Percentiles rank a stretch among this genome's conserved stretches.
These are phyloP conservation scores for Candida dubliniensis DNA, from an alignment of 1,139 yeast genomes.

Conservation along the genomic window DNA sequence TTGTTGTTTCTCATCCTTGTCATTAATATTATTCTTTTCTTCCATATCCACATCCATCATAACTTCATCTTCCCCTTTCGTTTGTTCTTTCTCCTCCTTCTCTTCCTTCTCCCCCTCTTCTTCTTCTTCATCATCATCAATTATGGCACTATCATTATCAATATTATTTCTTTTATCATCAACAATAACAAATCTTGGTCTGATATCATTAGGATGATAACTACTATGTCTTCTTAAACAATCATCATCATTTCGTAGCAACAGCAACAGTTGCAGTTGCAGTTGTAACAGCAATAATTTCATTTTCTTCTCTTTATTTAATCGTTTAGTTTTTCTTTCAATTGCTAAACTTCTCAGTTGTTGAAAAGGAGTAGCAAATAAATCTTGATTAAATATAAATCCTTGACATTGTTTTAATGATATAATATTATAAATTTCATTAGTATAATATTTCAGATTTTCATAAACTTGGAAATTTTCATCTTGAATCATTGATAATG, in stretches of 20 bases:
- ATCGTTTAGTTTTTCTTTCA: conserved; percentile 32
- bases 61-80: conserved; percentile 25
- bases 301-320: background rate
- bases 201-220: conserved; percentile 23
- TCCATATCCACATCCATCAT: too few species aligned
- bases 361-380: conserved; percentile 67
- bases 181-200: conserved; percentile 26
- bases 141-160: conserved; percentile 10
- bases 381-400: conserved; percentile 70
- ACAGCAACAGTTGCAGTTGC: too few species aligned
- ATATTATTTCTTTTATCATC: conserved; percentile 6
- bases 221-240: conserved; percentile 35
- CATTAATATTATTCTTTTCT: too few species aligned
- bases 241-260: too few species aligned
- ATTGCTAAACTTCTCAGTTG: conserved; percentile 51
- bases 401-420: conserved; percentile 70
- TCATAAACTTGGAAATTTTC: conserved; percentile 64
- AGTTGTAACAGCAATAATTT: background rate
- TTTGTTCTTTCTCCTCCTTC: conserved; percentile 19
- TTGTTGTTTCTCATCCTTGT: too few species aligned
- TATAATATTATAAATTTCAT: conserved; percentile 33
- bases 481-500: conserved; percentile 59
- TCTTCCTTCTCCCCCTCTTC: conserved; percentile 17
- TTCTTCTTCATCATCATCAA: conserved; percentile 13
- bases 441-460: conserved; percentile 26